Base-by-base conservation (phyloP, 1,284 basidiomycete species). In the Fomitopsis pinicola region DNA sequence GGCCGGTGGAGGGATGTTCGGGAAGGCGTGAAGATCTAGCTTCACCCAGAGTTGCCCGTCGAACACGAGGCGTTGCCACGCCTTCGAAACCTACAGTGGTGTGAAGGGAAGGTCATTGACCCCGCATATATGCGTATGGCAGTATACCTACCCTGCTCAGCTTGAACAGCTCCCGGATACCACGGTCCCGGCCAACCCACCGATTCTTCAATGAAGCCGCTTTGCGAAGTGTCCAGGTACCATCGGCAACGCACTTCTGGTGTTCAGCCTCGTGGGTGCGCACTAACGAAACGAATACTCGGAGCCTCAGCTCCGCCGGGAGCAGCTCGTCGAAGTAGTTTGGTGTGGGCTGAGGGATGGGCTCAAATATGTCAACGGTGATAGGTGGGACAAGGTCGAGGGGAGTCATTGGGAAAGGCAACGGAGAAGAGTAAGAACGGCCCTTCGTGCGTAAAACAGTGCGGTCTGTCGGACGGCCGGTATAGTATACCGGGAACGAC, bases 31-130 rank as follows among this genome's bases (percentile, higher is more conserved):
- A 42, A 92, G 77, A 70, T 91, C 80, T 42, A 93, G 74, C 55
- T 81, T 67, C 33, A 78, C 71, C 95, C 95, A 97, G 17, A 97
- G 80, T 71, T 95, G 91, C 8, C 95, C 95, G 71, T 97, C 95
- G 65, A 91, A 87, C 52, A 89, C 87, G 36, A 96, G 84, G 6
- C 77, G 72, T 58, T 83, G 86, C 94, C 95, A 98, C 3, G 79
- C 71, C 70, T 85, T 90, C 19, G 90, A 96, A 1, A 97, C 93
- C 92, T 96, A 71, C 42, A 62, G 61, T 48, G 55, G 45, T 48
- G 56, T 60, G 42, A 65, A 62, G 58, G 63, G 42, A 65, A 62
- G 58, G 63, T 67, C 59, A 68, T 60, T 65, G 57, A 57, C 53
- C 55, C 55, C 55, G 48, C 22, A 53, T 36, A 38, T 46, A 59